Conservation (phyloP, 2,329 filamentous ascomycete genomes). For the Byssothecium circinans region DNA sequence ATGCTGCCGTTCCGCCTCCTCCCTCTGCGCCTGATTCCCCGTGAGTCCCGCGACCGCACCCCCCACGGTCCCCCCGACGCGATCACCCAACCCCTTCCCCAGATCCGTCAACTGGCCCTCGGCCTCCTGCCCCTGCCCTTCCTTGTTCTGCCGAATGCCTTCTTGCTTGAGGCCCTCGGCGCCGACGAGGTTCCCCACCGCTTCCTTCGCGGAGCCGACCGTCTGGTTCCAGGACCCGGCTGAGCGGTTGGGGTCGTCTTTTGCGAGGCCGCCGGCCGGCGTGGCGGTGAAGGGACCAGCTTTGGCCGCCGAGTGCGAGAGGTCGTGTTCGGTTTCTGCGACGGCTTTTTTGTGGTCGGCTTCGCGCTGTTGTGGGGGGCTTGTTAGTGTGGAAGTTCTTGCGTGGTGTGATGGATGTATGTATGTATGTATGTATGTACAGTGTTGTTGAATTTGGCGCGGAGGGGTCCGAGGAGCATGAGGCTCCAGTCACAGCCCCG, state of each 20-base stretch:
- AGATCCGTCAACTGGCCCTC: constrained; percentile 78
- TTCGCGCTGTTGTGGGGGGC: constrained; percentile 48
- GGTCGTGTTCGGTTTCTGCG: constrained; percentile 67
- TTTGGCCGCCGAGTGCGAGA: constrained; percentile 74
- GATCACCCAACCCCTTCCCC: constrained; percentile 60
- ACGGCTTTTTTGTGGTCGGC: constrained; percentile 67
- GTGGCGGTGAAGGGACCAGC: constrained; percentile 72
- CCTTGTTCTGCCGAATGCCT: constrained; percentile 75
- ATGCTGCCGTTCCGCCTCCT: constrained; percentile 68
- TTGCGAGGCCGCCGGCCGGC: constrained; percentile 67
- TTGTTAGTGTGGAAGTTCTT: constrained; percentile 25
- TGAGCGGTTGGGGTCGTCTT: constrained; percentile 72
- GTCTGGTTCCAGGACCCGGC: constrained; percentile 85
- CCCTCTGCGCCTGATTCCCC: constrained; percentile 68
- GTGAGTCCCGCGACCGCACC: constrained; percentile 70
- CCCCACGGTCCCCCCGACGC: constrained; percentile 70
- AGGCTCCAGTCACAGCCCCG: constrained; percentile 4
- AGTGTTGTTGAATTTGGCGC: neutral
- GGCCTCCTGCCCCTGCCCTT: constrained; percentile 80
- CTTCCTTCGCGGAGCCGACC: constrained; percentile 81
- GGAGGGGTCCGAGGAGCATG: constrained; percentile 8
- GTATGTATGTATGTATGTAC: no score
- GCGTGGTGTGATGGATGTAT: neutral
- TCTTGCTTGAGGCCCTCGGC: constrained; percentile 72
- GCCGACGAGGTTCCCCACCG: constrained; percentile 73